Evolutionary conservation across 495 filamentous ascomycete genomes (phyloP).

Genomic region (Sabuloglossum arenarium): DNA sequence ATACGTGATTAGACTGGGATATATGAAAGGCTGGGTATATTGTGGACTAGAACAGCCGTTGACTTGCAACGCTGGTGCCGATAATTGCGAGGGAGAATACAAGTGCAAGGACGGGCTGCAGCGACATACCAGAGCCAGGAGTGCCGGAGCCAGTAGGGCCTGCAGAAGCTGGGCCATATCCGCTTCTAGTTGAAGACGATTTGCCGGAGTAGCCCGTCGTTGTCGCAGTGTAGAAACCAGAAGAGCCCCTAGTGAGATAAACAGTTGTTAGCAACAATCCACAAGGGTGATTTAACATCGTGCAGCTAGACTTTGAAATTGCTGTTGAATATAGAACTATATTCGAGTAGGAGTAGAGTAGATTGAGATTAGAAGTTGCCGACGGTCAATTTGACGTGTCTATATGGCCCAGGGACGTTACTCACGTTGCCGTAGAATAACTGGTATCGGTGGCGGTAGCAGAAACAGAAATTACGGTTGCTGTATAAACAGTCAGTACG

Average conservation of each 20-base stretch:
- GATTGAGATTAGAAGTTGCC: neutral
- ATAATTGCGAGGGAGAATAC: neutral
- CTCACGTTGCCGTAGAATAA: neutral
- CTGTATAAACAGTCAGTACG: neutral
- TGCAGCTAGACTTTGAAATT: neutral
- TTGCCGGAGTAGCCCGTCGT: too few relatives aligned
- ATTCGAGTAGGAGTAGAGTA: neutral
- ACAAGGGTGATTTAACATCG: neutral
- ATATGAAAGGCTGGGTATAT: neutral
- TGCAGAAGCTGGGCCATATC: neutral
- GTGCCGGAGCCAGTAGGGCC: neutral
- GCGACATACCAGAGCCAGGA: neutral
- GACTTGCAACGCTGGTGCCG: neutral
- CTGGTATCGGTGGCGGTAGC: neutral
- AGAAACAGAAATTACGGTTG: neutral
- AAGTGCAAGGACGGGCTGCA: neutral
- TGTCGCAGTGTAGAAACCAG: neutral
- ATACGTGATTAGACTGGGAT: constrained; percentile 1
- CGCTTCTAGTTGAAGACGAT: neutral
- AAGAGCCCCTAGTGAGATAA: neutral
- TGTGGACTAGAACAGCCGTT: neutral
- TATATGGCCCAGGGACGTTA: neutral
- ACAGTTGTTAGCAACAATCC: neutral
- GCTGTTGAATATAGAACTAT: neutral
- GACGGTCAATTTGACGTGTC: neutral